A percentile compares a stretch with the other conserved stretches of the same genome.
Conservation (phyloP, 805 yeast genomes). For the Yarrowia deformans region DNA sequence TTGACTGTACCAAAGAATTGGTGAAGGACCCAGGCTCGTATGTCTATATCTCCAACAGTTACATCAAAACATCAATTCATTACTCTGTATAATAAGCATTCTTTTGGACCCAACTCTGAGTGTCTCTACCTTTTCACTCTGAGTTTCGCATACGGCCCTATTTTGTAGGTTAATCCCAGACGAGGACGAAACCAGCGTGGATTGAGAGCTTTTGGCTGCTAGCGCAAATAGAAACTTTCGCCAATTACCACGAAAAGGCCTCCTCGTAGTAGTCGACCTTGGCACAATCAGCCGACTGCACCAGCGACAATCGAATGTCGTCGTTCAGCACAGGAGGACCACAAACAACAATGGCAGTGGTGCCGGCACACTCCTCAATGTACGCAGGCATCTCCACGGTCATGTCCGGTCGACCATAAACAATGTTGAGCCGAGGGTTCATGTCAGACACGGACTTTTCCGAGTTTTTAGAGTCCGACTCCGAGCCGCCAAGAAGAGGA, state of each 20-base stretch:
- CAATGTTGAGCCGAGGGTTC: constrained; percentile 24
- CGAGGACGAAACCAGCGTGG: background rate
- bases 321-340: constrained; percentile 68
- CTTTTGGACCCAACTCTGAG: background rate
- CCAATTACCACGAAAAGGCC: constrained; percentile 51
- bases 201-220: constrained; percentile 17
- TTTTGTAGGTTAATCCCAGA: constrained; percentile 20
- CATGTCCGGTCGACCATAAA: constrained; percentile 12
- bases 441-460: background rate
- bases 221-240: background rate
- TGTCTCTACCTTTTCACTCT: too few relatives aligned
- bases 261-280: constrained; percentile 51
- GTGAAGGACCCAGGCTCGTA: too few relatives aligned
- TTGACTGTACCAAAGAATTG: background rate
- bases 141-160: constrained; percentile 18
- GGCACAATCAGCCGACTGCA: constrained; percentile 29
- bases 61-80: background rate
- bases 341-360: constrained; percentile 50
- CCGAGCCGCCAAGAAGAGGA: background rate
- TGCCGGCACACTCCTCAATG: background rate
- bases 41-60: background rate
- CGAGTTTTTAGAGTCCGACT: constrained; percentile 17
- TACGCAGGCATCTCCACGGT: background rate
- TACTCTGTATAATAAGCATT: constrained; percentile 8
- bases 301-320: constrained; percentile 56